Evolutionary conservation across 2,329 filamentous ascomycete genomes (phyloP), one percentile per base, ranked within the genome.

Genomic region (Pleoardoris graminearum): DNA sequence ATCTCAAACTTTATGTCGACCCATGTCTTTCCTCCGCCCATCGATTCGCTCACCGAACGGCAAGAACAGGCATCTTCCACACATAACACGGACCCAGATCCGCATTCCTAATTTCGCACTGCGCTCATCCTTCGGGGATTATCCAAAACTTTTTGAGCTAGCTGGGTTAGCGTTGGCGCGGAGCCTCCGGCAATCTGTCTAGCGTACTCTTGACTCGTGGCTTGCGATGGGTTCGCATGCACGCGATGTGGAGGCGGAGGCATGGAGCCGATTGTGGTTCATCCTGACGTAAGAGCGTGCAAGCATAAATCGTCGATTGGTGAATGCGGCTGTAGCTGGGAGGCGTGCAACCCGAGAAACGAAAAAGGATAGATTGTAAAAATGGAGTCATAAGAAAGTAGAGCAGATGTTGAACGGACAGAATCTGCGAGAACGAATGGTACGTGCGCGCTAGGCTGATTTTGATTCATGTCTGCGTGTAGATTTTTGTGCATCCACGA

Each of bases 211-310:
- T 37, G 44, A 47, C 44, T 47, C 44, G 44, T 25, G 44, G 42
- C 42, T 45, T 27, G 17, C 42, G 42, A 45, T n/a, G 42, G 29
- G 44, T 47, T 47, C 44, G 32, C 44, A 47, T 32, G 44, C 14
- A 37, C 32, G 44, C 22, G 29, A 29, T 47, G 44, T 47, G 44
- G 44, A 47, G 33, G 42, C 32, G 44, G 44, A 37, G 22, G 29
- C 25, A 21, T 16, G 3, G 21, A 17, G 33, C 21, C 44, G 44
- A 47, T 47, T n/a, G 29, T 16, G 29, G 25, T 23, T 16, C 6
- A 37, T 17, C 7, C 16, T 42, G 38, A 42, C 41, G 25, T 44
- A 32, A 30, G 43, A 32, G 16, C 2, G 30, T n/a, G n/a, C n/a
- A n/a, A n/a, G n/a, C n/a, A n/a, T n/a, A n/a, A n/a, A n/a, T n/a